Base-by-base conservation (phyloP, 805 yeast genomes). In the Komagataella ulmi region DNA sequence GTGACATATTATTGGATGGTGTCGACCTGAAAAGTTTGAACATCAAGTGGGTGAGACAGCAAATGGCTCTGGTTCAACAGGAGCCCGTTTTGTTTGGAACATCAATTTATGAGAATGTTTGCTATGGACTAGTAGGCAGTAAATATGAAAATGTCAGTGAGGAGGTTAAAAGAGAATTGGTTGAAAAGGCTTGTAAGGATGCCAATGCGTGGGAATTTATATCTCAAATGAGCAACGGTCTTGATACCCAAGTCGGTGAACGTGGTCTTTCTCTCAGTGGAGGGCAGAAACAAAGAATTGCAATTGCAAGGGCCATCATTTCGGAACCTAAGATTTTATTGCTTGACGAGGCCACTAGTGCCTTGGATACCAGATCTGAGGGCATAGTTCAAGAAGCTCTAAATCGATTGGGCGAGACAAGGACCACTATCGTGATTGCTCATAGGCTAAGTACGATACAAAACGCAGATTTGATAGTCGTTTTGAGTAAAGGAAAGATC, bases 331-430 rank as follows among this genome's bases (percentile, higher is more conserved):
- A 69, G 36, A 57, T 81, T 7, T 70, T 81, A n/a, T 71, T 93
- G 6, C 65, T 93, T 49, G 99, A 93, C 65, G 99, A 93, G 62
- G 83, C 90, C 58, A 89, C 98, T 0, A 82, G 97, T 0, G 85
- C 95, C 0, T 69, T 93, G 49, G 99, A 93, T 62, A 71, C 82
- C 0, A 75, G 71, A 17, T 84, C 82, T 56, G 64, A 84, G 0
- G 57, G 60, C 6, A 60, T 63, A 1, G 75, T 93, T 14, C 67
- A 73, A 14, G 59, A 72, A 1, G 51, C 57, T 10, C 57, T 60
- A 1, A 63, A 69, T n/a, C 59, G 73, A 40, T 56, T 58, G 19
- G 51, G 51, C 62, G 77, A 79, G 56, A 83, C 83, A 51, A 75
- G 89, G 64, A 86, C 95, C 0, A 86, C 86, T 58, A 70, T 86